A percentile compares a stretch with the other conserved stretches of the same genome.
Evolutionary conservation across 345 rosid species (phyloP).

Genomic region (Eucalyptus microcorys): DNA sequence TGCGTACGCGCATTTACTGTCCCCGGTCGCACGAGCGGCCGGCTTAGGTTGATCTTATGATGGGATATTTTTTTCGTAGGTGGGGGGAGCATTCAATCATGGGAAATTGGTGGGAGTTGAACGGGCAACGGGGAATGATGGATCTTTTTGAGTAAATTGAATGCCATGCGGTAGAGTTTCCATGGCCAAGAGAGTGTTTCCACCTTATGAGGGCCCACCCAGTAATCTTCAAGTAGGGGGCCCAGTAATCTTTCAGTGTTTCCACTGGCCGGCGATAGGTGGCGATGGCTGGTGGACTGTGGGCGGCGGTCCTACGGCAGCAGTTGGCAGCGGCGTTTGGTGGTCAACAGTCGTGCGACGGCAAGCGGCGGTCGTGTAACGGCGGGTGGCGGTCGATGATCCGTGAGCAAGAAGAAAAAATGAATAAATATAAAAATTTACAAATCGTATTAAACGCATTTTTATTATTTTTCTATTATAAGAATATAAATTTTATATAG

Average conservation of each 20-base stretch:
- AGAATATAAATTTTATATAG: no score
- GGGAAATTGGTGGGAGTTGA: background rate
- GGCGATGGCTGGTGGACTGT: rapidly evolving
- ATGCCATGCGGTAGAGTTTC: background rate
- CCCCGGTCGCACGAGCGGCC: background rate
- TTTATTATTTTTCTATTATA: rapidly evolving
- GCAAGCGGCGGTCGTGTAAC: no score
- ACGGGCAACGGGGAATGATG: background rate
- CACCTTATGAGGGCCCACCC: no score
- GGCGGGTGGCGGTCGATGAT: rapidly evolving
- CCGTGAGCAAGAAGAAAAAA: rapidly evolving
- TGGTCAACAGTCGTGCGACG: rapidly evolving
- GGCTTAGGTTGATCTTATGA: background rate
- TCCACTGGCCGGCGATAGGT: rapidly evolving
- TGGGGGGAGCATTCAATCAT: background rate
- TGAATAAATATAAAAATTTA: no score
- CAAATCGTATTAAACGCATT: rapidly evolving
- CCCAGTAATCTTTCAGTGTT: no score
- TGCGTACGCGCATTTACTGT: background rate
- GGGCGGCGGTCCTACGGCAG: rapidly evolving
- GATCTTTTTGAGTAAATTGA: background rate
- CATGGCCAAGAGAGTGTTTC: no score
- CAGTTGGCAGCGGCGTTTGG: rapidly evolving
- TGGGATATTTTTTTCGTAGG: background rate
- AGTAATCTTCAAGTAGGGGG: rapidly evolving